Percentiles rank a stretch among this genome's conserved stretches.
phyloP scores from a whole-genome alignment of 139 green algal species.

The Pseudopediastrum boryanum region DNA sequence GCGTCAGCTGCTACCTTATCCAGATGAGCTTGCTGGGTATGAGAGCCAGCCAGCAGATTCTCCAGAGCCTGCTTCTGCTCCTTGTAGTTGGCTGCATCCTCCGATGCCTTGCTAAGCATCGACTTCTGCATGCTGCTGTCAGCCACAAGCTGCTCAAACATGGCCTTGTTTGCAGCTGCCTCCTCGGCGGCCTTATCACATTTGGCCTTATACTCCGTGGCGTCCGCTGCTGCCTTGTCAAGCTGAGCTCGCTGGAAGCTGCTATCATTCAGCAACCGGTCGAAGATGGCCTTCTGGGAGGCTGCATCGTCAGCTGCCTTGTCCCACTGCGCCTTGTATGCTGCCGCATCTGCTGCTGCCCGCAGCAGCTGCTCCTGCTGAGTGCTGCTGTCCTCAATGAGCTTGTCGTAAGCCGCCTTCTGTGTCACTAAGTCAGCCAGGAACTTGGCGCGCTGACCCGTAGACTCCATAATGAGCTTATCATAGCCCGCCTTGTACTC shows the following conservation, averaged over 20 bases:
- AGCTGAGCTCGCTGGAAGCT: not conserved
- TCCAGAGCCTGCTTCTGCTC: no score
- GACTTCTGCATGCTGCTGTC: no score
- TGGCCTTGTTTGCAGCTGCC: no score
- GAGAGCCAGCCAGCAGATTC: no score
- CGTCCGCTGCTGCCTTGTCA: slow-evolving; percentile 6
- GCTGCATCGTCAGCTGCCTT: slow-evolving; percentile 7
- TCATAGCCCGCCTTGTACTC: slow-evolving; percentile 28
- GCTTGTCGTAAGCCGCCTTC: slow-evolving; percentile 35
- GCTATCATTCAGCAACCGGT: slow-evolving; percentile 21
- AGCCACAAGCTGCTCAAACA: no score
- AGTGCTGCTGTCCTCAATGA: not conserved
- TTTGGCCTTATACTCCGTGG: slow-evolving; percentile 17
- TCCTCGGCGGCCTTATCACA: slow-evolving; percentile 12
- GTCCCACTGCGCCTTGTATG: slow-evolving; percentile 25
- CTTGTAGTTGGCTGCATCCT: slow-evolving; percentile 17
- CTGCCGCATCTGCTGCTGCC: slow-evolving; percentile 25
- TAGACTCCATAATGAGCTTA: slow-evolving; percentile 7
- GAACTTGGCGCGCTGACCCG: slow-evolving; percentile 1
- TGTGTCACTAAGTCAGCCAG: slow-evolving; percentile 5
- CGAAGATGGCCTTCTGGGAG: slow-evolving; percentile 10
- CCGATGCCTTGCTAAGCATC: slow-evolving; percentile 13
- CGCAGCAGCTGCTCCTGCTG: slow-evolving; percentile 13
- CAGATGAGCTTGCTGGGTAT: not conserved
- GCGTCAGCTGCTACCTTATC: slow-evolving; percentile 16